Evolutionary conservation across 1,139 yeast genomes (phyloP), one percentile per base, ranked within the genome.

Genomic region (Protomyces arabidopsidicola): DNA sequence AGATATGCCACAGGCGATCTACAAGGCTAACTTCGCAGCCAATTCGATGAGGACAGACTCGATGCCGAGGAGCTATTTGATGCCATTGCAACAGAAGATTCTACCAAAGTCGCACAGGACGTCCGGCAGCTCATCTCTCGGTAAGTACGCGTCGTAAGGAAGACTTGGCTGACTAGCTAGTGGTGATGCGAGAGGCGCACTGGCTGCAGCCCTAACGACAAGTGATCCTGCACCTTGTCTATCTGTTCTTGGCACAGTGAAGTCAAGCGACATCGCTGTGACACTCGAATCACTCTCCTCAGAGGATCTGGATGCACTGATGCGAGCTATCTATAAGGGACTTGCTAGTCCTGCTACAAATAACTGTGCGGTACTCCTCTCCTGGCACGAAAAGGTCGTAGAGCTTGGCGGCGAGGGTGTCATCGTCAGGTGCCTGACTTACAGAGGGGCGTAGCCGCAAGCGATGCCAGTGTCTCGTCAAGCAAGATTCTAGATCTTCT

Each of bases 241-340:
- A 68, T 96, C 88, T 67, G 82, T 88, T 3, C 82, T 93, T 70
- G 81, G 86, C 39, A 84, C 89, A 36, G 85, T 87, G 65, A 87
- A 87, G 72, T 88, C 89, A 69, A 79, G 82, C 56, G 97, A 90
- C 60, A 84, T 91, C 66, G 75, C 84, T 2, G 75, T 77, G 3
- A 78, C 88, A 59, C 84, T 91, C 51, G 79, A 82, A 67, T 77
- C 77, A 48, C 82, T 95, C 71, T 75, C 80, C 57, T 71, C 81
- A 22, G 85, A 83, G 65, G 88, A 90, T 72, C 88, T 86, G 69
- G 95, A 88, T 71, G 85, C 84, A 5, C 82, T 95, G 72, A 79
- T 91, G 65, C 93, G 93, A 75, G 89, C 88, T 74, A 78, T 93
- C 67, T 95, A 91, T 76, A 87, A 86, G 72, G 90, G 90, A 54